Evolutionary conservation across 2,329 filamentous ascomycete species (phyloP).

Genomic region (Ophiognomonia clavigignenti-juglandacearum): DNA sequence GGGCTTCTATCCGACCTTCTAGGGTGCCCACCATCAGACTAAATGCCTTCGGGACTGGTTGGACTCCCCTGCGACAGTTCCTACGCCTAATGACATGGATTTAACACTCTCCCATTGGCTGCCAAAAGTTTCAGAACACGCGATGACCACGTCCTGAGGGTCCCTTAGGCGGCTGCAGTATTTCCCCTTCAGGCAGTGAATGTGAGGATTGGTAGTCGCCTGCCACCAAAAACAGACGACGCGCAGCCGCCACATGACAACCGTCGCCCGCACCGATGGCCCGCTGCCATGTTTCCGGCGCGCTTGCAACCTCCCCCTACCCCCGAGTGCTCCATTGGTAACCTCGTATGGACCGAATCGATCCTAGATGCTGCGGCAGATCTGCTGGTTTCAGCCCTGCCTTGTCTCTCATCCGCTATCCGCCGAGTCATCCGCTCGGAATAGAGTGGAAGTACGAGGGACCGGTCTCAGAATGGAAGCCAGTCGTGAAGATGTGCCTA

Average conservation of each 20-base stretch:
- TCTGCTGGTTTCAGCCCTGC: not conserved
- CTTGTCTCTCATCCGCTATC: not conserved
- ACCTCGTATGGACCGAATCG: not conserved
- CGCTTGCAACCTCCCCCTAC: conserved; percentile 1
- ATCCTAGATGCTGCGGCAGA: not conserved
- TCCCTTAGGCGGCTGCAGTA: not conserved
- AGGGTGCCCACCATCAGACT: not conserved
- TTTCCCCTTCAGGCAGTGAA: conserved; percentile 7
- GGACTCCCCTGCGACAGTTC: not conserved
- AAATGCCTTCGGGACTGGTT: not conserved
- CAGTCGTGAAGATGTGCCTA: not conserved
- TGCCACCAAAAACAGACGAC: not conserved
- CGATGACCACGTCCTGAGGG: not conserved
- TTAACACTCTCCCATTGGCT: not conserved
- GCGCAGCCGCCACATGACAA: not conserved
- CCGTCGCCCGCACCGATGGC: not conserved
- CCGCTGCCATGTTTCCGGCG: not conserved
- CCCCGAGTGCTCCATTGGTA: not conserved
- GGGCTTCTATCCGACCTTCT: conserved; percentile 1
- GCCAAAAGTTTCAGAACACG: not conserved
- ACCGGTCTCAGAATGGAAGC: not conserved
- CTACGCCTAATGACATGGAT: not conserved
- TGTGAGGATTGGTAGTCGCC: not conserved
- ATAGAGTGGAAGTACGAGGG: conserved; percentile 7
- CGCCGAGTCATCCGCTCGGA: conserved; percentile 12